Evolutionary conservation across 2,329 filamentous ascomycete species (phyloP).

Genomic region (Mycosphaerella sp.): DNA sequence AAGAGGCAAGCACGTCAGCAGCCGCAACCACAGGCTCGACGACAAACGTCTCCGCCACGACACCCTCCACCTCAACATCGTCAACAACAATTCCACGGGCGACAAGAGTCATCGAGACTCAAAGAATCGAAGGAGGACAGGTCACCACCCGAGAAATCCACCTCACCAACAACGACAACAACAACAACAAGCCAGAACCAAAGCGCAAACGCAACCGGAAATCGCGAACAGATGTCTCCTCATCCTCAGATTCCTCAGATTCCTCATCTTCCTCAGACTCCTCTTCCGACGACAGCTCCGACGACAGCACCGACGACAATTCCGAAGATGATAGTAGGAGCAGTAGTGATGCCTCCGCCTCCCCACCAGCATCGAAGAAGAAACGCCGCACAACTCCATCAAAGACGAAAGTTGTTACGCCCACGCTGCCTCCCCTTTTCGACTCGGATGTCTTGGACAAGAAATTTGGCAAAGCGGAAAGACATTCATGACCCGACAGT

Average conservation of each 20-base stretch:
- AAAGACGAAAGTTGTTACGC: background rate
- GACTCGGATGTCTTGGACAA: conserved; percentile 9
- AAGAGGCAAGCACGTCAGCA: background rate
- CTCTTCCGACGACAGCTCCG: background rate
- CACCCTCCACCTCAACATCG: background rate
- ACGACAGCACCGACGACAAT: conserved; percentile 2
- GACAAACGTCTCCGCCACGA: background rate
- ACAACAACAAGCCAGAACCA: conserved; percentile 1
- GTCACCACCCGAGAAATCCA: background rate
- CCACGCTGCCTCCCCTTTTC: background rate
- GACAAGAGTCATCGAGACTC: conserved; percentile 6
- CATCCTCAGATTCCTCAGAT: conserved; percentile 3
- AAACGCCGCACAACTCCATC: background rate
- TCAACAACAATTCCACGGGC: conserved; percentile 5
- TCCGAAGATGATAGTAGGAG: too few species aligned
- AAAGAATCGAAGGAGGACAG: background rate
- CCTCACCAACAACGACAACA: background rate
- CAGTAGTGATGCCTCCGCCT: background rate
- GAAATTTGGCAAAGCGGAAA: conserved; percentile 10
- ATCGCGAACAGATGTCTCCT: conserved; percentile 11
- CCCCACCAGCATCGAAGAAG: background rate
- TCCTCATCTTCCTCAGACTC: background rate
- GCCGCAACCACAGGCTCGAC: background rate
- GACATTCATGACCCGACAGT: background rate
- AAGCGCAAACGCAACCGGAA: conserved; percentile 11